Evolutionary conservation across 2,329 filamentous ascomycete species (phyloP).

Genomic region (Hysterium pulicare): DNA sequence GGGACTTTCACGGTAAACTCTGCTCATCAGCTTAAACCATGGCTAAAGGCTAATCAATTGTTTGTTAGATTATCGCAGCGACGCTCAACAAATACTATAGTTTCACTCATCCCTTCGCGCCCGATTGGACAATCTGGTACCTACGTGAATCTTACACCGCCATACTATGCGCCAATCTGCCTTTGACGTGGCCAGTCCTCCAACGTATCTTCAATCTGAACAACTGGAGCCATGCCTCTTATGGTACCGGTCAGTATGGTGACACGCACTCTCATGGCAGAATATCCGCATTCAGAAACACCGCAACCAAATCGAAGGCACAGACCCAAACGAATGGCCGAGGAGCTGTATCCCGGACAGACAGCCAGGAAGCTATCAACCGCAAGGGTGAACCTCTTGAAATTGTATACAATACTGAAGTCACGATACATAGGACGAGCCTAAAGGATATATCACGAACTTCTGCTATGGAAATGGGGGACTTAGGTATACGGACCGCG

Average conservation of each 20-base stretch:
- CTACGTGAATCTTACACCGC: constrained; percentile 54
- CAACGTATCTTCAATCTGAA: constrained; percentile 44
- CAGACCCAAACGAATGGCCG: not conserved
- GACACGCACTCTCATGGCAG: constrained; percentile 1
- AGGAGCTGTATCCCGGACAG: not conserved
- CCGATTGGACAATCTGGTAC: constrained; percentile 59
- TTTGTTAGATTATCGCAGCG: constrained; percentile 50
- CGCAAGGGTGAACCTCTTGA: not conserved
- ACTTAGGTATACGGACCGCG: not conserved
- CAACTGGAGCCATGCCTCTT: constrained; percentile 29
- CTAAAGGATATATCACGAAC: not conserved
- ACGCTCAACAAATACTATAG: constrained; percentile 62
- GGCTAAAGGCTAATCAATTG: not conserved
- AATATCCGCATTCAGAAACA: constrained; percentile 6
- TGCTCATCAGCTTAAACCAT: not conserved
- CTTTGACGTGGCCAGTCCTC: constrained; percentile 57
- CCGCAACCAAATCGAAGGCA: not conserved
- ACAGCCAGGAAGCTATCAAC: constrained; percentile 1
- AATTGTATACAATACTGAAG: not conserved
- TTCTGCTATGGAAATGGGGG: not conserved
- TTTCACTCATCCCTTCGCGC: constrained; percentile 55
- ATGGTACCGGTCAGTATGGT: constrained; percentile 6
- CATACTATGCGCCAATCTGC: constrained; percentile 59
- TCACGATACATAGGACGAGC: not conserved
- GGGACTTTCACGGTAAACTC: constrained; percentile 41